Percentiles rank a stretch among this genome's conserved stretches.
Conservation (phyloP, 805 yeast genomes). For the Barnettozyma sucrosica region DNA sequence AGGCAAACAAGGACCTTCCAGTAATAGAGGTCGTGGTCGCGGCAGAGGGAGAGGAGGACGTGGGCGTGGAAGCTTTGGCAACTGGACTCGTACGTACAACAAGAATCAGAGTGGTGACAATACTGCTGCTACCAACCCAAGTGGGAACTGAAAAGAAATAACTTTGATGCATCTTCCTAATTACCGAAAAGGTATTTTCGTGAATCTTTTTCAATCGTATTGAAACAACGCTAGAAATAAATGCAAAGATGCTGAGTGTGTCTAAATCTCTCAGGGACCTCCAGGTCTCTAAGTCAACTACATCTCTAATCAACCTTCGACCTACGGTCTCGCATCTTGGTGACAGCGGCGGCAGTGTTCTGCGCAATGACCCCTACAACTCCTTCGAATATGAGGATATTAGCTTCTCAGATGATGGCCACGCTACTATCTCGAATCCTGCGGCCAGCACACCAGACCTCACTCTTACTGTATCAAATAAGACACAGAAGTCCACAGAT, state of each 20-base stretch:
- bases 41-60: slow-evolving; percentile 13
- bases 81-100: slow-evolving; percentile 4
- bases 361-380: background rate
- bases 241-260: background rate
- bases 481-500: slow-evolving; percentile 33
- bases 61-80: slow-evolving; percentile 1
- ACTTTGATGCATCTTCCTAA: background rate
- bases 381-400: slow-evolving; percentile 12
- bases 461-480: background rate
- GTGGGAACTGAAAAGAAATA: background rate
- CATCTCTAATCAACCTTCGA: slow-evolving; percentile 2
- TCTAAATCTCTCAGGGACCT: background rate
- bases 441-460: slow-evolving; percentile 1
- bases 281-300: slow-evolving; percentile 6
- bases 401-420: slow-evolving; percentile 1
- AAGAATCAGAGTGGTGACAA: background rate
- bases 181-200: no score
- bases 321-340: background rate
- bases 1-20: no score
- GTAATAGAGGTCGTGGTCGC: slow-evolving; percentile 19
- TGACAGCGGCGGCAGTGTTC: background rate
- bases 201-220: no score
- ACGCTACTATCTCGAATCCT: background rate
- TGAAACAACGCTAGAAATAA: no score
- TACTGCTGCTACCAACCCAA: background rate